Conservation (phyloP, 257 asterid genomes). For the Nemophila menziesii region DNA sequence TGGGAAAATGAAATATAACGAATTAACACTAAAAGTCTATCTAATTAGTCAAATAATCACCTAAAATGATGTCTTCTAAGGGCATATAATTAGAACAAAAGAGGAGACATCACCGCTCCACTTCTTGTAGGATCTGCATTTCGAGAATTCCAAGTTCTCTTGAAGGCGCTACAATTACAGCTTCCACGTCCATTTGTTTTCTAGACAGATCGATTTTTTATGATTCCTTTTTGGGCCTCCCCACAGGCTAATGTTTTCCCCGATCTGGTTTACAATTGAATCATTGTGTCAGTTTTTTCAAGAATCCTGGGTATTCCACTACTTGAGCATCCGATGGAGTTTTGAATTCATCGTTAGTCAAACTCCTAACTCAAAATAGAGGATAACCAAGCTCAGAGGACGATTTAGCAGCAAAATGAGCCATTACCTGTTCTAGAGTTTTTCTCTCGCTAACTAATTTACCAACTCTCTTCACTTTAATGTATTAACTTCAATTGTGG, state of each 20-base stretch:
- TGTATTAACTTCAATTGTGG: slow-evolving; percentile 55
- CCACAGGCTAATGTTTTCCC: slow-evolving; percentile 89
- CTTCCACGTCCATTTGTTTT: slow-evolving; percentile 44
- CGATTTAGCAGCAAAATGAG: slow-evolving; percentile 66
- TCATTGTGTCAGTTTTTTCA: slow-evolving; percentile 66
- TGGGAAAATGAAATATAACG: too few relatives aligned
- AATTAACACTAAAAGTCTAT: too few relatives aligned
- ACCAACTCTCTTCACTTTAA: slow-evolving; percentile 30
- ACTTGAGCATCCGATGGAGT: slow-evolving; percentile 93
- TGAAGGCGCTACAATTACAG: slow-evolving; percentile 93
- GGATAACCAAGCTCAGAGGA: slow-evolving; percentile 87
- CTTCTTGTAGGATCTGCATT: slow-evolving; percentile 96
- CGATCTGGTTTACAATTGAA: slow-evolving; percentile 92
- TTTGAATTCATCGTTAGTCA: slow-evolving; percentile 63
- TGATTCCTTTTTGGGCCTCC: slow-evolving; percentile 38
- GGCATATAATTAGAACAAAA: too few relatives aligned
- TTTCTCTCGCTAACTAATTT: slow-evolving; percentile 24
- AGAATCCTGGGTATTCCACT: slow-evolving; percentile 73
- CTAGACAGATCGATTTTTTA: slow-evolving; percentile 17
- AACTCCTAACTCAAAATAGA: slow-evolving; percentile 47
- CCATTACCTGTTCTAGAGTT: slow-evolving; percentile 34
- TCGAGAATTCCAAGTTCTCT: slow-evolving; percentile 98
- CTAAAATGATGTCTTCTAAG: too few relatives aligned
- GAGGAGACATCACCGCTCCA: too few relatives aligned
- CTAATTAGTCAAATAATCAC: too few relatives aligned